A percentile compares a stretch with the other conserved stretches of the same genome.
Evolutionary conservation across 345 rosid species (phyloP).

Genomic region (Euclidium syriacum): DNA sequence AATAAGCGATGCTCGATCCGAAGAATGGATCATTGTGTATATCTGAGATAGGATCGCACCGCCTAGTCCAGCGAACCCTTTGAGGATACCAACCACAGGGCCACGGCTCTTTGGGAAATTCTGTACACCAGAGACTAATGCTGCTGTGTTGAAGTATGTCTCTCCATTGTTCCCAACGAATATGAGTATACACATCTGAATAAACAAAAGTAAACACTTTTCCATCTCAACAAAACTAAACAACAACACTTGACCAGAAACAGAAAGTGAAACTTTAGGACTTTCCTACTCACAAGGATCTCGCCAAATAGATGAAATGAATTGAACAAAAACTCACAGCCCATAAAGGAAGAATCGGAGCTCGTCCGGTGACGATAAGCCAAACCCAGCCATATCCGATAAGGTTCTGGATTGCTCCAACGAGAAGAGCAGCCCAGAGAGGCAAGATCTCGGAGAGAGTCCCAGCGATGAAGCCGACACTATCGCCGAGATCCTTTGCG

Average conservation of each 20-base stretch:
- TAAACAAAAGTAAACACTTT: too few species aligned
- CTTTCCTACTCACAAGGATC: too few species aligned
- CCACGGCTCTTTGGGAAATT: constrained; percentile 91
- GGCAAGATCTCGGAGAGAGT: constrained; percentile 74
- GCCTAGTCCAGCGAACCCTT: constrained; percentile 85
- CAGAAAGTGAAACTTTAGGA: too few species aligned
- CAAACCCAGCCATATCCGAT: constrained; percentile 91
- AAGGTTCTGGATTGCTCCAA: constrained; percentile 76
- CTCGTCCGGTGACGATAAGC: constrained; percentile 68
- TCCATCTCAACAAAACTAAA: neutral
- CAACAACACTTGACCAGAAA: constrained; percentile 17
- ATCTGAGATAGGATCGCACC: constrained; percentile 86
- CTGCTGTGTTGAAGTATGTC: constrained; percentile 87
- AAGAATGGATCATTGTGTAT: constrained; percentile 62
- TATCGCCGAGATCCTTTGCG: constrained; percentile 90
- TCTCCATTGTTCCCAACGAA: constrained; percentile 83
- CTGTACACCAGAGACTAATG: constrained; percentile 83
- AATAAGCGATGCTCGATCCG: constrained; percentile 72
- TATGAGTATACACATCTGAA: constrained; percentile 86
- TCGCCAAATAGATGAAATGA: too few species aligned
- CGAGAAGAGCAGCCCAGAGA: constrained; percentile 77
- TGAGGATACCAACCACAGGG: constrained; percentile 86
- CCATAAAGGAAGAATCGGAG: constrained; percentile 76
- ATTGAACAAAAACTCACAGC: too few species aligned
- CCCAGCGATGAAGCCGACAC: constrained; percentile 85